These are phyloP conservation scores for Geotrichum australiense DNA, from an alignment of 1,139 yeast genomes.

Conservation along the genomic window DNA sequence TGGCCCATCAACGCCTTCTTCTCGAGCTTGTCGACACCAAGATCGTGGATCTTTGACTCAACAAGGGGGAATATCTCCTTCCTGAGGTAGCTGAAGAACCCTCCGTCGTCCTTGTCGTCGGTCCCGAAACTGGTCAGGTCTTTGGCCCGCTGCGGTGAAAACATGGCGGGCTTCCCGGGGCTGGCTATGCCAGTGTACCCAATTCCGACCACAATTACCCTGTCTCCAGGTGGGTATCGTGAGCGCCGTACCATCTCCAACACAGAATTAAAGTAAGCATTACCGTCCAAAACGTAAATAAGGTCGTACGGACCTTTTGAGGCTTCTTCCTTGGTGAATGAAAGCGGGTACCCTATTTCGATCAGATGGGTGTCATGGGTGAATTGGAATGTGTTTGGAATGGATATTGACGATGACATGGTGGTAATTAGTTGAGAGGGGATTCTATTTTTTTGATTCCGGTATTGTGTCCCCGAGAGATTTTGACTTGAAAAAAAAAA, in stretches of 20 bases:
- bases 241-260: conserved; percentile 9
- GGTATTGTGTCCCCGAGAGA: no score
- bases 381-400: no score
- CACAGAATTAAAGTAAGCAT: conserved; percentile 9
- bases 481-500: no score
- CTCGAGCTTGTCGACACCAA: background rate
- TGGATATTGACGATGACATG: no score
- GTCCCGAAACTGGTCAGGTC: conserved; percentile 4
- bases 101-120: background rate
- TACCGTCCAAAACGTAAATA: conserved; percentile 11
- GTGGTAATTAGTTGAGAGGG: no score
- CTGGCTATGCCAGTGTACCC: conserved; percentile 7
- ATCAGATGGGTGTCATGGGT: no score
- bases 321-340: no score
- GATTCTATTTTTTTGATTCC: no score
- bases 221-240: conserved; percentile 10
- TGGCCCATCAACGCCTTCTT: conserved; percentile 9
- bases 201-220: conserved; percentile 9
- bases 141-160: conserved; percentile 2
- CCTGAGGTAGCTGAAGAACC: conserved; percentile 4
- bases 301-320: no score
- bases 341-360: no score
- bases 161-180: conserved; percentile 4
- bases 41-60: background rate
- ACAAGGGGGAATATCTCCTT: conserved; percentile 5